Conservation (phyloP, 2,329 filamentous ascomycete genomes). For the Colletotrichum spaethianum region DNA sequence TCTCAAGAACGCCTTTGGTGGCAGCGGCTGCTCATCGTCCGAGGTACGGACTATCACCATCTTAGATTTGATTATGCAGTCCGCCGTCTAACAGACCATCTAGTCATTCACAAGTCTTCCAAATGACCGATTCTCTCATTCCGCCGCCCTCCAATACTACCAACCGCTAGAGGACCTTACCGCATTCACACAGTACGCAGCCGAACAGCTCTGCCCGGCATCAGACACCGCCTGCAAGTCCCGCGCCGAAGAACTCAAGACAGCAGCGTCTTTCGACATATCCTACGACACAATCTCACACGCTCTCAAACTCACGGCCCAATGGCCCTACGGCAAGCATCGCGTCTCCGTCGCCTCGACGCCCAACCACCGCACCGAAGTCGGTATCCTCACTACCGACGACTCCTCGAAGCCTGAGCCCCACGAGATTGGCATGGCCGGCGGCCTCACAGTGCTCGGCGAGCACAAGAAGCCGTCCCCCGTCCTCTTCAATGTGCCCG, state of each 20-base stretch:
- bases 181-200: constrained; percentile 67
- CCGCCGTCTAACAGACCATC: background rate
- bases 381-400: constrained; percentile 83
- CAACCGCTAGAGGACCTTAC: constrained; percentile 72
- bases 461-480: constrained; percentile 80
- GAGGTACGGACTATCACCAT: constrained; percentile 3
- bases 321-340: constrained; percentile 69
- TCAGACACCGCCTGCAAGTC: constrained; percentile 64
- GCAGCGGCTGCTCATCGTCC: constrained; percentile 65
- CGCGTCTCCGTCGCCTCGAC: constrained; percentile 57
- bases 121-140: constrained; percentile 47
- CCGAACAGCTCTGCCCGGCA: constrained; percentile 65
- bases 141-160: constrained; percentile 79
- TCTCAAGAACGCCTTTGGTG: constrained; percentile 70
- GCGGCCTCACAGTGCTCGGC: constrained; percentile 83
- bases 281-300: constrained; percentile 81
- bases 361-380: constrained; percentile 75
- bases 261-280: constrained; percentile 79
- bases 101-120: constrained; percentile 73
- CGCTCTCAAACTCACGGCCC: constrained; percentile 73
- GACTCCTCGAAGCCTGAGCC: constrained; percentile 70
- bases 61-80: background rate
- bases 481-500: constrained; percentile 86
- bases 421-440: constrained; percentile 84
- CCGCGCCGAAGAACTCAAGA: constrained; percentile 58